These are phyloP conservation scores for Cryptococcus depauperatus DNA, from an alignment of 1,284 basidiomycete genomes.

Conservation along the genomic window DNA sequence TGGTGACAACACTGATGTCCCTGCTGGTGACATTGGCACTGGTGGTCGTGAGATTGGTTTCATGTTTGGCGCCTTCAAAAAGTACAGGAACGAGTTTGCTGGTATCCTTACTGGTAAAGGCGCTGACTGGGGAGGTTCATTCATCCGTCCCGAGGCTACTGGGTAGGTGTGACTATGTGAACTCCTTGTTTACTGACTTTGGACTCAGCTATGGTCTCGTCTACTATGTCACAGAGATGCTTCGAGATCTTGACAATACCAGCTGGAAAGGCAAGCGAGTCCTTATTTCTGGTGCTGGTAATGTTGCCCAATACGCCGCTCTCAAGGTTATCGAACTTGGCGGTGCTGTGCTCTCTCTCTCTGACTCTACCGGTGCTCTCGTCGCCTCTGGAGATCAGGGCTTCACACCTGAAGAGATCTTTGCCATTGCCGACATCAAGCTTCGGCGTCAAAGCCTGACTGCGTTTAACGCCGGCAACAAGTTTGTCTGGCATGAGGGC, in stretches of 20 bases:
- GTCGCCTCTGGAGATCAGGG: constrained; percentile 53
- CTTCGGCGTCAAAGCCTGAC: constrained; percentile 57
- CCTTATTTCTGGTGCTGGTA: constrained; percentile 65
- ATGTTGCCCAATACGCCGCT: constrained; percentile 69
- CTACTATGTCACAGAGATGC: constrained; percentile 62
- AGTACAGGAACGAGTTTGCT: constrained; percentile 63
- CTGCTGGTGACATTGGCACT: constrained; percentile 66
- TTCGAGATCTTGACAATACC: constrained; percentile 46
- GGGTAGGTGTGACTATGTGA: constrained; percentile 36
- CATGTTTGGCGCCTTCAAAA: constrained; percentile 69
- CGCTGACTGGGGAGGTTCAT: constrained; percentile 62
- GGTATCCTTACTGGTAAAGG: constrained; percentile 75
- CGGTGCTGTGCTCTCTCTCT: constrained; percentile 64
- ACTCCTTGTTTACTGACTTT: not conserved
- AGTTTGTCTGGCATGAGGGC: constrained; percentile 62
- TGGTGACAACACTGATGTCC: constrained; percentile 67
- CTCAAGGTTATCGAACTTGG: constrained; percentile 73
- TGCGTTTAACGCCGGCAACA: constrained; percentile 47
- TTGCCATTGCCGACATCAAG: constrained; percentile 57
- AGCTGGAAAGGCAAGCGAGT: constrained; percentile 54
- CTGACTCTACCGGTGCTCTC: constrained; percentile 67
- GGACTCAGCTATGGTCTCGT: constrained; percentile 58
- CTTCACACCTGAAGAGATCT: constrained; percentile 56
- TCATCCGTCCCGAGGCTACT: constrained; percentile 64
- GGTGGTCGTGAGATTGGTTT: constrained; percentile 64